Conservation (phyloP, 2,329 filamentous ascomycete genomes). For the Fusarium devonianum region DNA sequence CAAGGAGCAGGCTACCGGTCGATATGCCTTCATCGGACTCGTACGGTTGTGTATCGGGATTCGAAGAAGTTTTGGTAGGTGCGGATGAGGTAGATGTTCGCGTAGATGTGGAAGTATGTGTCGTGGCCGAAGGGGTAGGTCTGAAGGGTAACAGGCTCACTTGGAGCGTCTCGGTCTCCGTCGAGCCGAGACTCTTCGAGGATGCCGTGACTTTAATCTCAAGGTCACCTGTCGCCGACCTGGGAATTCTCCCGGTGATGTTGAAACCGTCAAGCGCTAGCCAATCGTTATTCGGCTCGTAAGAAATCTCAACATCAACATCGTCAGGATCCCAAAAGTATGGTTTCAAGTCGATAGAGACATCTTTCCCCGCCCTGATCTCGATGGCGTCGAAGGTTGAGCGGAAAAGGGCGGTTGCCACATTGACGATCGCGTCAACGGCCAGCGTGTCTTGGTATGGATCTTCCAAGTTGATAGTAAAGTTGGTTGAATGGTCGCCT, state of each 20-base stretch:
- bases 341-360: conserved; percentile 52
- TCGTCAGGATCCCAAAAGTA: conserved; percentile 53
- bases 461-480: conserved; percentile 69
- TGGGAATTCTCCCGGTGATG: conserved; percentile 53
- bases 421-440: conserved; percentile 55
- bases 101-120: conserved; percentile 14
- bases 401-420: conserved; percentile 51
- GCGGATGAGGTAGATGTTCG: conserved; percentile 36
- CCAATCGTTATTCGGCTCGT: conserved; percentile 52
- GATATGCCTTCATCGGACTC: conserved; percentile 37
- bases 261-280: conserved; percentile 50
- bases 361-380: conserved; percentile 50
- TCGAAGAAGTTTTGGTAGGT: conserved; percentile 27
- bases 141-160: conserved; percentile 46
- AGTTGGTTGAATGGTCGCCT: conserved; percentile 65
- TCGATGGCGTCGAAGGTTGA: conserved; percentile 51
- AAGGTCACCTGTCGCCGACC: conserved; percentile 44
- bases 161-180: conserved; percentile 49
- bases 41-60: conserved; percentile 16
- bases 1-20: conserved; percentile 50
- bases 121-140: conserved; percentile 29
- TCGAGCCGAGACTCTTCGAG: conserved; percentile 45
- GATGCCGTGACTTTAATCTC: conserved; percentile 44
- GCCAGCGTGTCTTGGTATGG: conserved; percentile 65
- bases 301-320: conserved; percentile 47